Evolutionary conservation across 2,329 filamentous ascomycete genomes (phyloP), one percentile per base, ranked within the genome.

Genomic region (Lizonia empirigonia): DNA sequence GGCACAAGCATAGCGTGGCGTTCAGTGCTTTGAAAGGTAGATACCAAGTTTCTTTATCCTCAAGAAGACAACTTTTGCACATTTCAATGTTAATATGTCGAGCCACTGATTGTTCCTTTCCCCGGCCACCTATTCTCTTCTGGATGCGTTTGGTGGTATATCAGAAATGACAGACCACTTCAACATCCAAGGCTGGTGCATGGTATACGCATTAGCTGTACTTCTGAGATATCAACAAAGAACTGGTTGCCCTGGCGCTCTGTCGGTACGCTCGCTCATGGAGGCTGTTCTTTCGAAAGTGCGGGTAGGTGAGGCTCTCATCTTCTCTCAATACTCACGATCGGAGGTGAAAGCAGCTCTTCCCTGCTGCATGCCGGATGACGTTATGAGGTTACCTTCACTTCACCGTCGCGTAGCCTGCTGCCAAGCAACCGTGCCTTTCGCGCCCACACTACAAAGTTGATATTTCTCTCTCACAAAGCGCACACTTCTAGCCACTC

Each of bases 1-100:
- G 20, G 8, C 19, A n/a, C 10, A 30, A 41, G 33, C 44, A 52
- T 44, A 52, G 49, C 49, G 44, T 27, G 49, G 49, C 49, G 49
- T 52, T 52, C 26, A 38, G 38, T 37, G 18, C 4, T 19, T 33
- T 22, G 10, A 9, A 22, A 16, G 23, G 20, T 45, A 52, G 41
- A 51, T 15, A 40, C 19, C 20, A 18, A 30, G 12, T 20, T 23
- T 29, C 12, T 34, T 15, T 24, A n/a, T 27, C 12, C 19, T 32
- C 15, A 13, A 5, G 24, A 24, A 8, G 16, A 26, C 7, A 12
- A 9, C 15, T 24, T 13, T 22, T 5, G 34, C 20, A 15, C 8
- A 15, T 16, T 19, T 13, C 29, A 15, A 13, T 26, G 12, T 37
- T 23, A 13, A 16, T 15, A 15, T 15, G 20, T 30, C 5, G 29